Percentiles rank a stretch among this genome's conserved stretches.
Conservation (phyloP, 345 rosid genomes). For the Laguncularia racemosa region DNA sequence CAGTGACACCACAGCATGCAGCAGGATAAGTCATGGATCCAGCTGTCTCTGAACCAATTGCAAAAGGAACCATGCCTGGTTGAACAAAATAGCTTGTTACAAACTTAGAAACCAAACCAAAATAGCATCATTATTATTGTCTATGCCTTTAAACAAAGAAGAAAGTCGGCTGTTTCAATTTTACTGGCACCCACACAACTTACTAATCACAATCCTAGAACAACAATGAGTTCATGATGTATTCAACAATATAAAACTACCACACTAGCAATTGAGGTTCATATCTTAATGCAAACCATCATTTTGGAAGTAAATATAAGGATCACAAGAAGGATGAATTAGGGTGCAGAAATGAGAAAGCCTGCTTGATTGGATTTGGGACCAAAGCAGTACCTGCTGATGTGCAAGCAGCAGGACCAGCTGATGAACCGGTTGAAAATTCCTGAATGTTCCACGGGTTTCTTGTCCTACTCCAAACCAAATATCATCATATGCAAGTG, state of each 20-base stretch:
- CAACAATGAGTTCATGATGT: too few relatives aligned
- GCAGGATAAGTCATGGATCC: conserved; percentile 84
- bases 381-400: conserved; percentile 51
- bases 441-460: conserved; percentile 96
- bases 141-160: too few relatives aligned
- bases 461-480: conserved; percentile 83
- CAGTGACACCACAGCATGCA: conserved; percentile 77
- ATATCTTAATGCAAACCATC: too few relatives aligned
- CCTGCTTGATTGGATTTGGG: background rate
- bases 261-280: too few relatives aligned
- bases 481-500: conserved; percentile 82
- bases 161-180: too few relatives aligned
- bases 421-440: conserved; percentile 84
- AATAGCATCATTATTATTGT: too few relatives aligned
- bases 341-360: background rate
- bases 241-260: too few relatives aligned
- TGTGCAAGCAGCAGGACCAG: conserved; percentile 90
- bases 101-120: too few relatives aligned
- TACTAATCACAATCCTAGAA: too few relatives aligned
- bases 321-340: too few relatives aligned
- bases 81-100: background rate
- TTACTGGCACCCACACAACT: too few relatives aligned
- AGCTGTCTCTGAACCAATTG: conserved; percentile 92
- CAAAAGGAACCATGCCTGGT: conserved; percentile 81
- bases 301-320: too few relatives aligned